Percentiles rank a stretch among this genome's conserved stretches.
Evolutionary conservation across 352 stramenopile species (phyloP).

Genomic region (Phytopythium montanum): DNA sequence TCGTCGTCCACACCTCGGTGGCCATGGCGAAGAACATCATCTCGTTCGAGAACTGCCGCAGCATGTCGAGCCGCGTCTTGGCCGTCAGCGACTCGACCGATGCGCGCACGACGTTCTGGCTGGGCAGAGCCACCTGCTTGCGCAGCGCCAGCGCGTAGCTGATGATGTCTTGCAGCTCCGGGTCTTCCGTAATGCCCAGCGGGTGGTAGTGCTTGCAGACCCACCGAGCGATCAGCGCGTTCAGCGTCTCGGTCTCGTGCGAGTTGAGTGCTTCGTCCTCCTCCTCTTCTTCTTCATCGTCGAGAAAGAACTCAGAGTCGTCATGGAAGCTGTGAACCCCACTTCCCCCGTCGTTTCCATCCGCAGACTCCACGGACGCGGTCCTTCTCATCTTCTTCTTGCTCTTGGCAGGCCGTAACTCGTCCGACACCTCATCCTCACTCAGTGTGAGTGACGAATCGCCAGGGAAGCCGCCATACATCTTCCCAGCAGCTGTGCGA

Average conservation of each 20-base stretch:
- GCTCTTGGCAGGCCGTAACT: not conserved
- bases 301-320: slow-evolving; percentile 28
- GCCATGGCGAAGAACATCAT: slow-evolving; percentile 45
- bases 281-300: slow-evolving; percentile 6
- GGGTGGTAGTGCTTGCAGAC: slow-evolving; percentile 46
- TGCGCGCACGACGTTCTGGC: slow-evolving; percentile 32
- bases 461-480: not conserved
- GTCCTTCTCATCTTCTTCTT: not conserved
- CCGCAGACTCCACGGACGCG: slow-evolving; percentile 1
- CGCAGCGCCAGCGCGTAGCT: slow-evolving; percentile 32
- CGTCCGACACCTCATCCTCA: slow-evolving; percentile 5
- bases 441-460: not conserved
- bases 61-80: slow-evolving; percentile 32
- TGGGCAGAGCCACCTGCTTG: slow-evolving; percentile 29
- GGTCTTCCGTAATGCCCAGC: slow-evolving; percentile 39
- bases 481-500: not conserved
- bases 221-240: slow-evolving; percentile 40
- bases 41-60: slow-evolving; percentile 40
- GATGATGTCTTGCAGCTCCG: slow-evolving; percentile 41
- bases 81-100: slow-evolving; percentile 43
- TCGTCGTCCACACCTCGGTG: slow-evolving; percentile 43
- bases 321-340: slow-evolving; percentile 77
- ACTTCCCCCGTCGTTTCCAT: slow-evolving; percentile 10
- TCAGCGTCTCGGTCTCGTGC: slow-evolving; percentile 34
- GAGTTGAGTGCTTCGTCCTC: slow-evolving; percentile 1